Base-by-base conservation (phyloP, 2,329 filamentous ascomycete genomes). In the Fusarium torulosum region DNA sequence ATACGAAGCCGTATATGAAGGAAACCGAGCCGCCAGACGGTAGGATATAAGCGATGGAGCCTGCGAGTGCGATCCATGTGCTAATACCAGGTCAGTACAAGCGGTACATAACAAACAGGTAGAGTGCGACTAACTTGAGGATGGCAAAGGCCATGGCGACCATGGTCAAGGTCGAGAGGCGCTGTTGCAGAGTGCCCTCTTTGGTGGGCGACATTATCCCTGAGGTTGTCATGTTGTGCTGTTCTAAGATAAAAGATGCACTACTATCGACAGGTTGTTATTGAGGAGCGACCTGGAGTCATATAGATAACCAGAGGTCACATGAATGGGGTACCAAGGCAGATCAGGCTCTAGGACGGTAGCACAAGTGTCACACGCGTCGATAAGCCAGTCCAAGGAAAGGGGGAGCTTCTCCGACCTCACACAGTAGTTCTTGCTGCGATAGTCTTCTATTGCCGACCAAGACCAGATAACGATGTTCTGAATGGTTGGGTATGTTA, bases 1-100 rank as follows among this genome's bases (percentile, higher is more conserved):
- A 80, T 42, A 83, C 71, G 65, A 83, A 83, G 13, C 81, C 81
- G 62, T 82, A 83, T 0, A 83, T 60, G 25, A 82, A 79, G 1
- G 80, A 75, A 2, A 81, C 79, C 0, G 80, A 77, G 8, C 81
- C 78, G 7, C 80, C 81, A 0, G 80, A 81, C 0, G 79, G 79
- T 1, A 82, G 66, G 4, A 81, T 79, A 11, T 82, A 72, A 2
- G 79, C 80, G 9, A 83, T 77, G 0, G 80, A 80, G 3, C 80
- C 80, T 2, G 80, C 80, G 6, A 82, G 75, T 8, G 79, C 78
- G 33, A 73, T 73, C 71, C 71, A 73, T 4, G 71, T 73, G 43
- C 69, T 73, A 19, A 6, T 41, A 3, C 19, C 14, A 23, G 7
- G 13, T 71, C 40, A 63, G 60, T 1, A 4, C 29, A 3, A 10